phyloP scores from a whole-genome alignment of 1,139 yeast species.

The Sugiyamaella novakii region DNA sequence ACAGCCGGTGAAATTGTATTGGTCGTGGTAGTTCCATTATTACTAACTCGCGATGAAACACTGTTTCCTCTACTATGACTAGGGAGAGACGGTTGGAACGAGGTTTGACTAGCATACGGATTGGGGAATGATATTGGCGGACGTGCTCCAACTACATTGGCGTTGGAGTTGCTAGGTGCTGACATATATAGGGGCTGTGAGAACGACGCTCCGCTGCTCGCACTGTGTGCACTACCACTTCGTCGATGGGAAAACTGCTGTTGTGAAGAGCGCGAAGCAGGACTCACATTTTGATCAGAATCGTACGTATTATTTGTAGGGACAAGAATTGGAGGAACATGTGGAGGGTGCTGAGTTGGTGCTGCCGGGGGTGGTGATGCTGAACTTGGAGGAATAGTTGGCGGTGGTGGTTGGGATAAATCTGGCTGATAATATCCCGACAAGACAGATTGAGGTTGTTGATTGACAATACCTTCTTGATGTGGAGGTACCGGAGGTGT shows the following conservation, averaged over 20 bases:
- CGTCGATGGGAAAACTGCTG: conserved; percentile 19
- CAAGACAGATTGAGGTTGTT: too few relatives aligned
- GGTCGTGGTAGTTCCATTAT: conserved; percentile 7
- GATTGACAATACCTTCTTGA: too few relatives aligned
- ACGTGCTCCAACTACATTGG: neutral
- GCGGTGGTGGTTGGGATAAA: too few relatives aligned
- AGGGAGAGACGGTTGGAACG: conserved; percentile 5
- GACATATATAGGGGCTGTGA: conserved; percentile 24
- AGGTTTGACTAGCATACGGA: conserved; percentile 19
- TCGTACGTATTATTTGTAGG: conserved; percentile 7
- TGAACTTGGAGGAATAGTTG: too few relatives aligned
- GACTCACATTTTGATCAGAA: conserved; percentile 12
- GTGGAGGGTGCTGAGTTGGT: neutral
- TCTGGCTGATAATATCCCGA: too few relatives aligned
- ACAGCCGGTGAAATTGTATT: conserved; percentile 13
- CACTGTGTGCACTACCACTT: conserved; percentile 24
- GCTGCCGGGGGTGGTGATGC: neutral
- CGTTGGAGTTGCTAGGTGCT: conserved; percentile 1
- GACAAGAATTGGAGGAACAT: neutral
- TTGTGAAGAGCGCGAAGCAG: conserved; percentile 14
- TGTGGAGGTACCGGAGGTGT: too few relatives aligned
- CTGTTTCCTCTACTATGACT: conserved; percentile 22
- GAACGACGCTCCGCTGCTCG: conserved; percentile 24
- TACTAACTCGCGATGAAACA: conserved; percentile 22
- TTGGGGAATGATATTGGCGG: conserved; percentile 4